Evolutionary conservation across 2,329 filamentous ascomycete genomes (phyloP).

Genomic region (Fusarium tricinctum): DNA sequence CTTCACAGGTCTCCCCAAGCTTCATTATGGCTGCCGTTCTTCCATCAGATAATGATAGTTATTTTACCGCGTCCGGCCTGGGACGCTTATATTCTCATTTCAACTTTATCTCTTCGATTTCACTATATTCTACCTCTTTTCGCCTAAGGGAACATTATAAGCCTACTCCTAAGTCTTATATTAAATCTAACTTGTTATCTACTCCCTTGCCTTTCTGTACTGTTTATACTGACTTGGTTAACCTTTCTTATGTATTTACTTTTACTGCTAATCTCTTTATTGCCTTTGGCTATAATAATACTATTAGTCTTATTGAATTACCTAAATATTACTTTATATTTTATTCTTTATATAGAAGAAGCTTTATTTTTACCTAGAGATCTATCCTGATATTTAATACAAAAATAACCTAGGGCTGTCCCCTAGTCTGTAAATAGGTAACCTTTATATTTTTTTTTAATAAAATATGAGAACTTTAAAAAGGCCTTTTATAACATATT

Average conservation of each 20-base stretch:
- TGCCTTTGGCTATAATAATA: conserved; percentile 68
- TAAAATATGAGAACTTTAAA: conserved; percentile 65
- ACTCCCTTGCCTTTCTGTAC: conserved; percentile 65
- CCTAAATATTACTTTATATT: conserved; percentile 64
- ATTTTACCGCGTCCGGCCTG: conserved; percentile 68
- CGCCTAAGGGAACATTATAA: conserved; percentile 63
- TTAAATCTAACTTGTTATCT: conserved; percentile 66
- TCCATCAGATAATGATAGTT: conserved; percentile 68
- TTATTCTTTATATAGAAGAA: conserved; percentile 61
- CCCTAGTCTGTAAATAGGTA: conserved; percentile 63
- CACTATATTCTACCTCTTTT: conserved; percentile 61
- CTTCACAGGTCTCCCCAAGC: conserved; percentile 35
- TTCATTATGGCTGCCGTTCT: conserved; percentile 68
- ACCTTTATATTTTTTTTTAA: conserved; percentile 66
- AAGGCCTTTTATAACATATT: conserved; percentile 19
- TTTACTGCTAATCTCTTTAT: conserved; percentile 74
- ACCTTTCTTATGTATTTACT: conserved; percentile 72
- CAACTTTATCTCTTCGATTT: conserved; percentile 64
- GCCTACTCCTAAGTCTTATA: conserved; percentile 58
- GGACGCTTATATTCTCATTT: no score
- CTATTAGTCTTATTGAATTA: conserved; percentile 60
- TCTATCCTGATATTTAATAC: conserved; percentile 33
- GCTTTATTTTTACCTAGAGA: conserved; percentile 56
- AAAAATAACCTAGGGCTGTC: conserved; percentile 66
- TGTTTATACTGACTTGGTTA: conserved; percentile 65